Percentiles rank a stretch among this genome's conserved stretches.
Evolutionary conservation across 169 alveolate species (phyloP).

Genomic region (Cyclospora cayetanensis): DNA sequence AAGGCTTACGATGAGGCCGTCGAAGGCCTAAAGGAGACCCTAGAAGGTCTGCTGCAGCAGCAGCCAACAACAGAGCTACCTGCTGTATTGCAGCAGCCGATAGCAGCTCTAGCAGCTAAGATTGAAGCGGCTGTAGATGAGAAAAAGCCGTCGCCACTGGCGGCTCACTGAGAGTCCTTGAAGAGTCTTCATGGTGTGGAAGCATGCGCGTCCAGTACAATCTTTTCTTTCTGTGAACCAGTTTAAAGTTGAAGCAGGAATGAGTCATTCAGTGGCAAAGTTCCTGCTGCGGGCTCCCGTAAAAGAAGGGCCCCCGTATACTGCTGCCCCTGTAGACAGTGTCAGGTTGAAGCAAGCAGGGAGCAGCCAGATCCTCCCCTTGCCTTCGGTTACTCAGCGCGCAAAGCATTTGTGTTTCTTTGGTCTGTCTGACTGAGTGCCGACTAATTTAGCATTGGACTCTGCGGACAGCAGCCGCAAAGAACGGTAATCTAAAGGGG

Average conservation of each 20-base stretch:
- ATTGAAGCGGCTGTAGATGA: conserved; percentile 47
- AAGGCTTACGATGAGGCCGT: conserved; percentile 50
- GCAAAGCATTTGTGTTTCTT: too few relatives aligned
- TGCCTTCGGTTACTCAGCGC: too few relatives aligned
- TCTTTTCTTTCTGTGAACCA: neutral
- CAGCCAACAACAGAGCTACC: conserved; percentile 34
- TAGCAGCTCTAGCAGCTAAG: conserved; percentile 32
- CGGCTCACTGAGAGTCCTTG: conserved; percentile 1
- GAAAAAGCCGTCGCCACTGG: neutral
- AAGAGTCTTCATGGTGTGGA: neutral
- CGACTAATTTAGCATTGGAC: too few relatives aligned
- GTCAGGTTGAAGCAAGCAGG: too few relatives aligned
- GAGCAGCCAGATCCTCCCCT: too few relatives aligned
- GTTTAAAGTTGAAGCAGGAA: neutral
- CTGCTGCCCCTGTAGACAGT: neutral
- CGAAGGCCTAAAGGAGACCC: conserved; percentile 34
- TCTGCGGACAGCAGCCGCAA: too few relatives aligned
- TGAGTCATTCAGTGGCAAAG: neutral
- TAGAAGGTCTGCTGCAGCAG: conserved; percentile 44
- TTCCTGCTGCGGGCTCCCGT: neutral
- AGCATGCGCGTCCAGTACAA: neutral
- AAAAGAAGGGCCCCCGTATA: neutral
- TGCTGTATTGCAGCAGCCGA: neutral
- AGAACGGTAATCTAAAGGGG: too few relatives aligned
- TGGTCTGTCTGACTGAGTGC: too few relatives aligned